Conservation (phyloP, 2,329 filamentous ascomycete genomes). For the Apiospora hydei region DNA sequence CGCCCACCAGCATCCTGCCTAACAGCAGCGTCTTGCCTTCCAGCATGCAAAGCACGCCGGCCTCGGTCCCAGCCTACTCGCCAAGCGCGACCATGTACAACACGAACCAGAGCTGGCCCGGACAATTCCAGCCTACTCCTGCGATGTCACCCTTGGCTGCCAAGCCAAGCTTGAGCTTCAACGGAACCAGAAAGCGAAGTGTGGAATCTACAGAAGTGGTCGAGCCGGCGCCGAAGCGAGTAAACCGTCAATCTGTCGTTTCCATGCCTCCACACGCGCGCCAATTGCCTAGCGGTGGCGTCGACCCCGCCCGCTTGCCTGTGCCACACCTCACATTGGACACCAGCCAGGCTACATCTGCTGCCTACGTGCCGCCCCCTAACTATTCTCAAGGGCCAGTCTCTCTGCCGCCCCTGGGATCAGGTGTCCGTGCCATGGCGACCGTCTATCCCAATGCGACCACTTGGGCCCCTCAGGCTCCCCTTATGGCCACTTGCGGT, state of each 20-base stretch:
- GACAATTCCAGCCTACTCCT: constrained; percentile 47
- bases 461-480: constrained; percentile 47
- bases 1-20: constrained; percentile 52
- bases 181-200: constrained; percentile 57
- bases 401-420: constrained; percentile 68
- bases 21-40: constrained; percentile 26
- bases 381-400: constrained; percentile 55
- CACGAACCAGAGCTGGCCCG: constrained; percentile 47
- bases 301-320: constrained; percentile 61
- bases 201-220: constrained; percentile 54
- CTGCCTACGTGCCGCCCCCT: constrained; percentile 45
- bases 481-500: constrained; percentile 41
- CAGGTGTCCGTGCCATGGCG: constrained; percentile 75
- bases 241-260: constrained; percentile 42
- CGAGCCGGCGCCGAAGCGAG: constrained; percentile 64
- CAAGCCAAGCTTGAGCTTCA: constrained; percentile 53
- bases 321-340: constrained; percentile 76
- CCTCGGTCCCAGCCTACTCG: constrained; percentile 51
- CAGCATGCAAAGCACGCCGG: constrained; percentile 42
- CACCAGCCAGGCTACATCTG: constrained; percentile 47
- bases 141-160: constrained; percentile 56
- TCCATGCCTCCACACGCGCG: constrained; percentile 35
- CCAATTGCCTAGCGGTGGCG: constrained; percentile 30
- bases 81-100: constrained; percentile 45
- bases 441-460: constrained; percentile 71